Conservation (phyloP, 2,329 filamentous ascomycete species). For the Clathrospora elynae region DNA sequence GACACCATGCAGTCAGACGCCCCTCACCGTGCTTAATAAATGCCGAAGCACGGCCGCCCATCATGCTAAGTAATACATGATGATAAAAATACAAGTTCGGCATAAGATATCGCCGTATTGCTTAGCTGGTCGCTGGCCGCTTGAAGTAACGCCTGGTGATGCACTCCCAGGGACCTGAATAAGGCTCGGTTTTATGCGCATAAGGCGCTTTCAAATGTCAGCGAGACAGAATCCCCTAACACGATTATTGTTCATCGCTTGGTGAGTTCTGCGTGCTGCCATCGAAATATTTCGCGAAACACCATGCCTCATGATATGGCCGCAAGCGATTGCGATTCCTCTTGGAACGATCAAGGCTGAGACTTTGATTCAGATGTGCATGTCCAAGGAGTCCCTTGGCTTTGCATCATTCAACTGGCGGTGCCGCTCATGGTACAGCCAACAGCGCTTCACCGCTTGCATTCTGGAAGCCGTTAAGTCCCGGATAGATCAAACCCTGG, state of each 20-base stretch:
- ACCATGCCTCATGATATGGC: neutral
- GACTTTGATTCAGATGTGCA: neutral
- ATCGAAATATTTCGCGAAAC: too few species aligned
- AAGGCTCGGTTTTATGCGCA: too few species aligned
- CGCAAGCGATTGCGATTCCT: neutral
- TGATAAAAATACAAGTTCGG: neutral
- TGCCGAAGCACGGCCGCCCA: too few species aligned
- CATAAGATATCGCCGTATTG: too few species aligned
- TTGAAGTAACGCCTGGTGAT: conserved; percentile 10
- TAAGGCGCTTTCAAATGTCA: too few species aligned
- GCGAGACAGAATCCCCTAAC: too few species aligned
- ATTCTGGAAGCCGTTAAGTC: neutral
- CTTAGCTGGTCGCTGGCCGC: conserved; percentile 9
- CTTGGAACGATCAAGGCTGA: neutral
- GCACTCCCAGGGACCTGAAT: neutral
- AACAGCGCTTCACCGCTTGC: neutral
- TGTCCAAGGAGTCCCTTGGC: neutral
- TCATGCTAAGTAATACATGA: neutral
- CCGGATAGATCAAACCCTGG: conserved; percentile 1
- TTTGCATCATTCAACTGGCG: neutral
- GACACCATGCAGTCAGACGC: too few species aligned
- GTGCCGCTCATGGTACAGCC: neutral
- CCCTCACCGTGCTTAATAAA: too few species aligned
- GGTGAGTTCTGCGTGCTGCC: too few species aligned
- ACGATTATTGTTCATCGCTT: too few species aligned